Base-by-base conservation (phyloP, 352 stramenopile species). In the Globisporangium apiculatum region DNA sequence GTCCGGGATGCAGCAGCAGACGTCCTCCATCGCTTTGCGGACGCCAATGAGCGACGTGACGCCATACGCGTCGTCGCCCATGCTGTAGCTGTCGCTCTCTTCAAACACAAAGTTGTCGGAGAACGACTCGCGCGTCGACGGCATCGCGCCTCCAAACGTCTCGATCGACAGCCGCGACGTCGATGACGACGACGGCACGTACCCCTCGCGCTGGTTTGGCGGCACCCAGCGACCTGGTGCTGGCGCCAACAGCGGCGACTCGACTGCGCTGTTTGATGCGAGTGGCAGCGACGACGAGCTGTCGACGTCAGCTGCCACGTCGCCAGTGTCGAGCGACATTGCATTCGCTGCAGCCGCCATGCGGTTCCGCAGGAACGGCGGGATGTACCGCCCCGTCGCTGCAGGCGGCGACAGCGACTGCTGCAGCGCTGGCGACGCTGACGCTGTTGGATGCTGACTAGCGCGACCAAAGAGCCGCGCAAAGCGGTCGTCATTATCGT, bases 21-120 rank as follows among this genome's bases (percentile, higher is more conserved):
- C 76, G 51, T 95, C 85, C 58, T 95, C 85, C 61, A 93, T 83
- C 7, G 64, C 69, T 48, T 76, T 85, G 10, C 85, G 77, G 51
- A 93, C 84, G 10, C 85, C 85, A 43, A 89, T 72, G 31, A 95
- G 66, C 48, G 83, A 93, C 35, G 85, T 95, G 37, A 89, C 82
- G 11, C 85, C 85, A 57, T 92, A 76, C 36, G 73, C 61, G 24
- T 87, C 79, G 55, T 87, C 75, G 17, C 82, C 82, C 10, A 71
- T 73, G 12, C 70, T 84, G 61, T 88, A 92, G 57, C 82, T 90
- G 6, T 77, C 75, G 45, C 71, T 76, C 57, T 90, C 79, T 45
- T 89, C 76, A 43, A 75, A 76, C 46, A 71, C 69, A 31, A 88
- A 77, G 7, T 68, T 73, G 52, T 89, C 81, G 9, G 69, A 67